Conservation (phyloP, 148 eudicot genomes). For the Arbutus unedo region DNA sequence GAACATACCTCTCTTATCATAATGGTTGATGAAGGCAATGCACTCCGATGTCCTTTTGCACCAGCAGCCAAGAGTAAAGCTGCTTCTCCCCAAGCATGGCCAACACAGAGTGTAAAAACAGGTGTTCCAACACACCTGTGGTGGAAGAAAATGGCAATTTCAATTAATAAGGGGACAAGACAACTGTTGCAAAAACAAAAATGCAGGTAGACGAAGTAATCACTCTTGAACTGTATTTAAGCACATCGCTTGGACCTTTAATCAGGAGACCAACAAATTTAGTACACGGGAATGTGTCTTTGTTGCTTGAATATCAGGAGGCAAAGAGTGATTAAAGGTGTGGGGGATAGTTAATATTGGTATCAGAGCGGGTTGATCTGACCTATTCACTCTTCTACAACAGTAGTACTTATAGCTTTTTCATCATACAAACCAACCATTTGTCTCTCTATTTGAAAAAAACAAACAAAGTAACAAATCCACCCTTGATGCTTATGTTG, state of each 20-base stretch:
- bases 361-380: background rate
- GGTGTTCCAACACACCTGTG: slow-evolving; percentile 76
- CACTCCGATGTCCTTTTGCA: slow-evolving; percentile 87
- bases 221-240: background rate
- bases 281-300: background rate
- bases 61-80: slow-evolving; percentile 96
- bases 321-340: background rate
- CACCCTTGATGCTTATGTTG: background rate
- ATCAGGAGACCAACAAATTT: background rate
- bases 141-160: slow-evolving; percentile 12
- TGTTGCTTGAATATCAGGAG: background rate
- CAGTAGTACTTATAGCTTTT: background rate
- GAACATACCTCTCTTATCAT: slow-evolving; percentile 78
- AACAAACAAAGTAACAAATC: background rate
- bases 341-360: background rate
- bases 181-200: background rate
- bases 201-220: background rate
- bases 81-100: slow-evolving; percentile 99
- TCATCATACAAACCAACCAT: background rate
- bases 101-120: slow-evolving; percentile 81
- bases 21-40: slow-evolving; percentile 90
- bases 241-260: background rate
- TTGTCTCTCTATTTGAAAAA: background rate
- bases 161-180: background rate
- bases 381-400: background rate